These are phyloP conservation scores for Boletus coccyginus DNA, from an alignment of 768 basidiomycete species.

Conservation along the genomic window DNA sequence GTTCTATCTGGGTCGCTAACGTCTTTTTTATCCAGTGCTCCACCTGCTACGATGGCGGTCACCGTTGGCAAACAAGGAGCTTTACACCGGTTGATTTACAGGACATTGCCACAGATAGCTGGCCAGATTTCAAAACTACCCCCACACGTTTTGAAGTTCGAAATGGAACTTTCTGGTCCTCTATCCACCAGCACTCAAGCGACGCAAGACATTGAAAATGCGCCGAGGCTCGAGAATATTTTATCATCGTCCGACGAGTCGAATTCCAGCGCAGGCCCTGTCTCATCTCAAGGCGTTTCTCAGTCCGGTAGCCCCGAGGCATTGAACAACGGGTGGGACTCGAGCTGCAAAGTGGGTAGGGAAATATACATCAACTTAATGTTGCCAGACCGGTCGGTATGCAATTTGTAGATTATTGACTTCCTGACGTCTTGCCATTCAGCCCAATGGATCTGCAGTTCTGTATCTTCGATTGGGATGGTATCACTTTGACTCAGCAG, in stretches of 20 bases:
- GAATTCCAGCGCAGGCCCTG: neutral
- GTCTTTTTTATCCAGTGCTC: conserved; percentile 34
- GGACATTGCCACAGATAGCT: conserved; percentile 25
- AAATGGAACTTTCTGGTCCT: conserved; percentile 31
- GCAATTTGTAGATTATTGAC: neutral
- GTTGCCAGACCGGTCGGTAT: conserved; percentile 54
- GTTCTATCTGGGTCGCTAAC: neutral
- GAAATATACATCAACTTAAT: conserved; percentile 46
- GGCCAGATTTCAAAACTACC: conserved; percentile 5
- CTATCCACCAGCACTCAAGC: neutral
- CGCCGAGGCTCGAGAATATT: neutral
- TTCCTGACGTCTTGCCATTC: conserved; percentile 5
- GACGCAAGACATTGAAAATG: neutral
- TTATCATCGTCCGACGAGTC: neutral
- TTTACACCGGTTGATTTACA: conserved; percentile 51
- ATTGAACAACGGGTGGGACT: neutral
- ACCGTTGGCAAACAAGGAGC: conserved; percentile 31
- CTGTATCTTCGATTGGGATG: conserved; percentile 35
- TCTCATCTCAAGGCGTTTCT: neutral
- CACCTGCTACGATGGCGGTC: conserved; percentile 33
- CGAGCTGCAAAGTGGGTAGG: conserved; percentile 36
- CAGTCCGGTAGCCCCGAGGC: neutral
- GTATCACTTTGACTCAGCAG: conserved; percentile 29
- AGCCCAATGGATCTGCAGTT: conserved; percentile 62
- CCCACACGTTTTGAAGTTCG: conserved; percentile 37